phyloP scores from a whole-genome alignment of 2,329 filamentous ascomycete genomes.

The Colletotrichum scovillei region DNA sequence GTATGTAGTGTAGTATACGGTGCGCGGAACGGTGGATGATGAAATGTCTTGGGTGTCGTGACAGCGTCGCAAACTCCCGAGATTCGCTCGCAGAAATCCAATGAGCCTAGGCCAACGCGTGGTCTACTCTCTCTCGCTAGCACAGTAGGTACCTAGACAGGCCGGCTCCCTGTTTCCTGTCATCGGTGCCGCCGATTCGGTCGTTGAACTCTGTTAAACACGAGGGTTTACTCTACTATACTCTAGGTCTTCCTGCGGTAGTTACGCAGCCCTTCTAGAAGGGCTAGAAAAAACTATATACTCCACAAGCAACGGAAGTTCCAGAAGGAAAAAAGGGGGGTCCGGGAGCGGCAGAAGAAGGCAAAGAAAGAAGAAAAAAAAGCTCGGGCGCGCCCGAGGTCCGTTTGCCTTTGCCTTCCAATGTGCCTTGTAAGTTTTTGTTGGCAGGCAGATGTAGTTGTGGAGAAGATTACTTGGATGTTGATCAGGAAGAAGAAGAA shows the following conservation, averaged over 20 bases:
- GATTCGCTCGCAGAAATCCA: no score
- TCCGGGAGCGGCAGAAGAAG: neutral
- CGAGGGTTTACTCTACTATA: no score
- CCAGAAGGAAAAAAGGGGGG: neutral
- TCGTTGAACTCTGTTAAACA: neutral
- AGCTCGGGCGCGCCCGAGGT: no score
- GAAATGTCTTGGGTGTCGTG: no score
- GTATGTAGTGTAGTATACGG: no score
- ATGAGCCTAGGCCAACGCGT: neutral
- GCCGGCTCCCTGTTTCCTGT: neutral
- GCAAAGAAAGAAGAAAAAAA: no score
- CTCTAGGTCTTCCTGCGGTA: no score
- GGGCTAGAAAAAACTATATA: neutral
- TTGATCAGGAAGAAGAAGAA: neutral
- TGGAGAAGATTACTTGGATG: neutral
- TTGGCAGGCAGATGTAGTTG: neutral
- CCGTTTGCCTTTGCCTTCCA: no score
- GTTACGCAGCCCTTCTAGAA: neutral
- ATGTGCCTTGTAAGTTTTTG: neutral
- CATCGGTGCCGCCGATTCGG: neutral
- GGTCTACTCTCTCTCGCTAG: neutral
- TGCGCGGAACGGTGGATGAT: no score
- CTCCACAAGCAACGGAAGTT: neutral
- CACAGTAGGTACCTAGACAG: no score
- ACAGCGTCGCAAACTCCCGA: no score